Evolutionary conservation across 805 yeast genomes (phyloP).

Genomic region (Zygosaccharomyces rouxii): DNA sequence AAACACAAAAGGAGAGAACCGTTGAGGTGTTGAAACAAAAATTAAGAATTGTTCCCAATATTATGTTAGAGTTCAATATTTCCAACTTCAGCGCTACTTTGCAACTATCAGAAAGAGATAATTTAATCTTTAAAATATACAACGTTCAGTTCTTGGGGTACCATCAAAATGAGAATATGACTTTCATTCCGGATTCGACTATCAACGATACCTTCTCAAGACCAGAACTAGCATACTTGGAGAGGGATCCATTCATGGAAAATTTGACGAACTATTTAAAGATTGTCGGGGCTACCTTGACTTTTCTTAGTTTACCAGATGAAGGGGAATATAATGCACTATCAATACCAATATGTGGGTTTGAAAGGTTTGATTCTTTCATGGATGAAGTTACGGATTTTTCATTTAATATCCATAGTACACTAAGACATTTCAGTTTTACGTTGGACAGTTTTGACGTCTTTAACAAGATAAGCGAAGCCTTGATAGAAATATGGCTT

Average conservation of each 20-base stretch:
- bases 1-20: neutral
- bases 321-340: constrained; percentile 9
- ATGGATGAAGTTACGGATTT: constrained; percentile 17
- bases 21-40: neutral
- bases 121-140: constrained; percentile 22
- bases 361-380: constrained; percentile 30
- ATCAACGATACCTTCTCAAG: constrained; percentile 7
- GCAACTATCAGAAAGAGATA: constrained; percentile 20
- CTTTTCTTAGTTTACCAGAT: constrained; percentile 16
- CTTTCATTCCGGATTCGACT: constrained; percentile 2
- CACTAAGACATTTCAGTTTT: constrained; percentile 27
- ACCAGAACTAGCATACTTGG: constrained; percentile 12
- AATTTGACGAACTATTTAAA: constrained; percentile 24
- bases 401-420: constrained; percentile 19
- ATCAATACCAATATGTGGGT: constrained; percentile 26
- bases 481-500: constrained; percentile 4
- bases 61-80: constrained; percentile 22
- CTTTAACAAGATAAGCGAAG: constrained; percentile 15
- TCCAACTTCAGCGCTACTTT: constrained; percentile 27
- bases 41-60: constrained; percentile 17
- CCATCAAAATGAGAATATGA: constrained; percentile 10
- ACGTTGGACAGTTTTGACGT: constrained; percentile 25
- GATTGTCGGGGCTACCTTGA: constrained; percentile 21
- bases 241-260: constrained; percentile 13
- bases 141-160: constrained; percentile 20